Evolutionary conservation across 371 early-diverging fungal genomes (phyloP).

Genomic region (Rhizomucor pusillus): DNA sequence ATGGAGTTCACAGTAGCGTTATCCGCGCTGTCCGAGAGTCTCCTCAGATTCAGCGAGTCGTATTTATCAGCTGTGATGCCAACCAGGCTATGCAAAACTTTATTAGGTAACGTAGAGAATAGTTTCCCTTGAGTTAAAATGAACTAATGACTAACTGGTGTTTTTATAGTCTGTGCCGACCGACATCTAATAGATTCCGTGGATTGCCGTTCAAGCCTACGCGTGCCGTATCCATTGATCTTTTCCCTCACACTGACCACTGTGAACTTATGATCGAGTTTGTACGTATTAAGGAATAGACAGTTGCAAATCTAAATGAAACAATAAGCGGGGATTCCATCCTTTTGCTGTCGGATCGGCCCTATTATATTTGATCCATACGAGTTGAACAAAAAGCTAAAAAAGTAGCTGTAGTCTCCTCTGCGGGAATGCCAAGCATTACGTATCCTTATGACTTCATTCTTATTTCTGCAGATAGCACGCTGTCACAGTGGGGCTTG

Average conservation of each 20-base stretch:
- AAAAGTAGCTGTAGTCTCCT: too few relatives aligned
- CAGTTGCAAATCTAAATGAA: too few relatives aligned
- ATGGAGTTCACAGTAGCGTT: slow-evolving; percentile 65
- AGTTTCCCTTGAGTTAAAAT: too few relatives aligned
- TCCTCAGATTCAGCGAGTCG: slow-evolving; percentile 52
- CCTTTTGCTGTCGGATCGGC: too few relatives aligned
- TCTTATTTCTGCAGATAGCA: too few relatives aligned
- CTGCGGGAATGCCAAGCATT: too few relatives aligned
- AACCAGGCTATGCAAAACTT: slow-evolving; percentile 66
- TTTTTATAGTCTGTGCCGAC: slow-evolving; percentile 47
- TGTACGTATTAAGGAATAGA: slow-evolving; percentile 14
- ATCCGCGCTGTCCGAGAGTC: slow-evolving; percentile 65
- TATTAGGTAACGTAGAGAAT: slow-evolving; percentile 48
- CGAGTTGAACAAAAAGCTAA: too few relatives aligned
- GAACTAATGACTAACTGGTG: too few relatives aligned
- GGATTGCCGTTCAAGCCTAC: slow-evolving; percentile 63
- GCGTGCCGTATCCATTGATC: slow-evolving; percentile 67
- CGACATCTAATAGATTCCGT: slow-evolving; percentile 56
- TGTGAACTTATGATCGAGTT: slow-evolving; percentile 76
- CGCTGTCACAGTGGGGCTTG: too few relatives aligned
- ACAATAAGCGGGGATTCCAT: too few relatives aligned
- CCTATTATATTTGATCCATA: too few relatives aligned
- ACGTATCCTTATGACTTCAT: too few relatives aligned
- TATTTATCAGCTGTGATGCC: slow-evolving; percentile 79
- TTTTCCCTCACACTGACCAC: slow-evolving; percentile 80